Evolutionary conservation across 164 flowering plant genomes (phyloP).

Genomic region (Cinnamomum micranthum): DNA sequence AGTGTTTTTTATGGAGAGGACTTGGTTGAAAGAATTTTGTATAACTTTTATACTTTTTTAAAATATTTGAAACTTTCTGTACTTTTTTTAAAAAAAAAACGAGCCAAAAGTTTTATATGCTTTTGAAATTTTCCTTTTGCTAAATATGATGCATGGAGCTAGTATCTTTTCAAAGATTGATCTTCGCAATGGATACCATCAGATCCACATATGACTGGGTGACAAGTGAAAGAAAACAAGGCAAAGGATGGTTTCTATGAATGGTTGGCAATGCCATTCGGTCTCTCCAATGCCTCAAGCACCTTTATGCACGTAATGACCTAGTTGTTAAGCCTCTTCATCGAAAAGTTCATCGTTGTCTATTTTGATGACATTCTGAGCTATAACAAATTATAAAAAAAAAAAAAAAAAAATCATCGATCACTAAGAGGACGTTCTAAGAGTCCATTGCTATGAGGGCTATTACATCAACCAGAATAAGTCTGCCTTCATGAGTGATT

Average conservation of each 20-base stretch:
- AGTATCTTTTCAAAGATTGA: neutral
- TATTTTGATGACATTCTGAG: too few species aligned
- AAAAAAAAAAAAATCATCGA: neutral
- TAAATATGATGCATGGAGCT: neutral
- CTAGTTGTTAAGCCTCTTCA: neutral
- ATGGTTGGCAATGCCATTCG: too few species aligned
- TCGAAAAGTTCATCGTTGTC: neutral
- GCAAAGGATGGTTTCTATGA: neutral
- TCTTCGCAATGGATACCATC: too few species aligned
- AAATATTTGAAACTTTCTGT: too few species aligned
- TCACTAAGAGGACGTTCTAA: neutral
- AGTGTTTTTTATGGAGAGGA: too few species aligned
- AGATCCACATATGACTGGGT: neutral
- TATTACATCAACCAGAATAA: neutral
- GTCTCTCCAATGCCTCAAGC: neutral
- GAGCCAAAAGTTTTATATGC: too few species aligned
- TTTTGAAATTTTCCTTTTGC: too few species aligned
- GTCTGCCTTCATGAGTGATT: neutral
- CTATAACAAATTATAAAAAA: neutral
- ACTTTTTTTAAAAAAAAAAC: too few species aligned
- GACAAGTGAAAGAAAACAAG: neutral
- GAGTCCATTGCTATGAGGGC: neutral
- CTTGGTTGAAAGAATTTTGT: too few species aligned
- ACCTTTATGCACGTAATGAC: neutral
- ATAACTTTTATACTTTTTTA: too few species aligned